Base-by-base conservation (phyloP, 768 basidiomycete genomes). In the Ephemerocybe angulata region DNA sequence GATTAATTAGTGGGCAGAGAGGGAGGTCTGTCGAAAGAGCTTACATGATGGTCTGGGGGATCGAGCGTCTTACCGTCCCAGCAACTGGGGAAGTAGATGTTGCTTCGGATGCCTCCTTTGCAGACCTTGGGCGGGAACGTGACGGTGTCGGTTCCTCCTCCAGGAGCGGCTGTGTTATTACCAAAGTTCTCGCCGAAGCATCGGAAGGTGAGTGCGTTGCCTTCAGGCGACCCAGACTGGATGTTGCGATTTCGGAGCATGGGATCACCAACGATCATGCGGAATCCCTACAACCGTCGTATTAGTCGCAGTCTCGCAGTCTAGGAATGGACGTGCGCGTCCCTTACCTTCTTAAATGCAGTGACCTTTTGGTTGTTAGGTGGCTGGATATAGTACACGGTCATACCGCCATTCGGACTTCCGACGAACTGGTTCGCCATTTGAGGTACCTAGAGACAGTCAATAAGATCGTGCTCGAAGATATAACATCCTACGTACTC, bases 41-140 rank as follows among this genome's bases (percentile, higher is more conserved):
- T 4, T 25, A 56, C 55, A 29, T 42, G 42, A 29, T 56, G 55
- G 41, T 56, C 55, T 8, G 55, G 49, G 21, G 46, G 12, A 30
- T 56, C 55, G 11, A 56, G 50, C 19, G 40, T 50, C 6, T 42
- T 41, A 8, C 55, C 55, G 24, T 56, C 55, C 55, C 55, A 56
- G 41, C 55, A 56, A 15, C 55, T 56, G 22, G 55, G 55, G 50
- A 51, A 56, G 50, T 51, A 56, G 19, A 44, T 56, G 21, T 56
- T 56, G 11, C 38, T 41, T 4, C 55, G 38, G 10, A 56, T 56
- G 13, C 48, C 41, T 21, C 55, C 55, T 2, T 25, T 30, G 27
- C 55, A 56, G 10, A 15, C 17, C 22, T 42, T 56, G 22, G 42
- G 50, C 12, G 55, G 55, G 3, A 56, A n/a, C 7, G 25, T 22